phyloP scores from a whole-genome alignment of 805 yeast species.

The Metschnikowia colocasiae region DNA sequence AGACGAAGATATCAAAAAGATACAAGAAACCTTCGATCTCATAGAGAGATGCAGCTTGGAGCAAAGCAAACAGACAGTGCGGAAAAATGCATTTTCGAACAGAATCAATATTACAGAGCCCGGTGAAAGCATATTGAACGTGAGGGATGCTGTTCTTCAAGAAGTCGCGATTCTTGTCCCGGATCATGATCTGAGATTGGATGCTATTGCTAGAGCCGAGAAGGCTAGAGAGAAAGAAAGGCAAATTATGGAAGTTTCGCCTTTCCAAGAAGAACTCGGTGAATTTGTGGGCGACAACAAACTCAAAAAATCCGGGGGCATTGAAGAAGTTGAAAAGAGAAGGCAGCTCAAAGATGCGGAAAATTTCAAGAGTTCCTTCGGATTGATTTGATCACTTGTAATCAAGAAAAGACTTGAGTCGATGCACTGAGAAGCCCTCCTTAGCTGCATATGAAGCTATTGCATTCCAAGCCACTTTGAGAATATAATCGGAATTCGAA shows the following conservation, averaged over 20 bases:
- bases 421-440: conserved; percentile 1
- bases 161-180: conserved; percentile 81
- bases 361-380: conserved; percentile 54
- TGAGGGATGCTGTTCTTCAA: conserved; percentile 72
- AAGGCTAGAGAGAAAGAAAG: conserved; percentile 69
- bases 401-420: neutral
- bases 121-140: conserved; percentile 52
- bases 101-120: conserved; percentile 56
- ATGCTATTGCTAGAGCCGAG: conserved; percentile 88
- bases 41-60: conserved; percentile 81
- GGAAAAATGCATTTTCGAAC: conserved; percentile 36
- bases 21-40: conserved; percentile 74
- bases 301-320: conserved; percentile 81
- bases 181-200: conserved; percentile 77
- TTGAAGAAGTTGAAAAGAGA: conserved; percentile 75
- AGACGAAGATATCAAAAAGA: conserved; percentile 74
- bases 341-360: conserved; percentile 67
- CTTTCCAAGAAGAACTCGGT: conserved; percentile 81
- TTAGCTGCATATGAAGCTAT: neutral
- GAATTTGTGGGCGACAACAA: conserved; percentile 76
- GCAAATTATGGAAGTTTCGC: conserved; percentile 51
- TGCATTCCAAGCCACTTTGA: conserved; percentile 7
- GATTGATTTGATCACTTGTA: conserved; percentile 20
- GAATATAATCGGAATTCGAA: conserved; percentile 7
- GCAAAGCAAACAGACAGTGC: conserved; percentile 59